phyloP scores from a whole-genome alignment of 305 asterid species.

The Fraxinus velutina region DNA sequence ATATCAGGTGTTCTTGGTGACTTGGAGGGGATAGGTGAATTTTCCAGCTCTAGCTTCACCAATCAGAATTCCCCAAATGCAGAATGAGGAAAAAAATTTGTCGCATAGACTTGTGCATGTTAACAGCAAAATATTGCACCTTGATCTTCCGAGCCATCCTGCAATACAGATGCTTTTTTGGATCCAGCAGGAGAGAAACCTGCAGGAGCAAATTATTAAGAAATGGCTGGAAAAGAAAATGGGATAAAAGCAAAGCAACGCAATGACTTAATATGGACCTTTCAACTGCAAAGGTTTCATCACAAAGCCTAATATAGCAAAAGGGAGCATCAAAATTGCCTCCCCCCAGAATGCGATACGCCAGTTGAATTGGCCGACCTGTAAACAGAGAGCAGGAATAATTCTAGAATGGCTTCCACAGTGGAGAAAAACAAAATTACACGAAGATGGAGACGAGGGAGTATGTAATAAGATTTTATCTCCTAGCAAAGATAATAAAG shows the following conservation, averaged over 20 bases:
- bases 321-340: slow-evolving; percentile 92
- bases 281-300: slow-evolving; percentile 88
- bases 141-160: slow-evolving; percentile 47
- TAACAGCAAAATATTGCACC: slow-evolving; percentile 37
- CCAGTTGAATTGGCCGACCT: slow-evolving; percentile 75
- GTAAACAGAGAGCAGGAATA: slow-evolving; percentile 22
- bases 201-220: slow-evolving; percentile 36
- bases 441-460: slow-evolving; percentile 14
- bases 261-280: slow-evolving; percentile 45
- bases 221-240: slow-evolving; percentile 19
- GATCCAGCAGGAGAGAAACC: slow-evolving; percentile 62
- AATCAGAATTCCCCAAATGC: neutral
- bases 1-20: neutral
- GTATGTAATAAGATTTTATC: neutral
- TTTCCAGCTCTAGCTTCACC: neutral
- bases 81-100: neutral
- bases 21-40: neutral
- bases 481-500: neutral
- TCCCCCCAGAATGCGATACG: slow-evolving; percentile 88
- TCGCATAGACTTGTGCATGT: slow-evolving; percentile 1
- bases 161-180: slow-evolving; percentile 40
- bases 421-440: neutral
- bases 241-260: slow-evolving; percentile 14
- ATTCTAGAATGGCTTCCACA: neutral
- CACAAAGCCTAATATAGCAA: slow-evolving; percentile 81